Evolutionary conservation across 495 filamentous ascomycete species (phyloP), one percentile per base, ranked within the genome.

Genomic region (Penicillium ochrochloron): DNA sequence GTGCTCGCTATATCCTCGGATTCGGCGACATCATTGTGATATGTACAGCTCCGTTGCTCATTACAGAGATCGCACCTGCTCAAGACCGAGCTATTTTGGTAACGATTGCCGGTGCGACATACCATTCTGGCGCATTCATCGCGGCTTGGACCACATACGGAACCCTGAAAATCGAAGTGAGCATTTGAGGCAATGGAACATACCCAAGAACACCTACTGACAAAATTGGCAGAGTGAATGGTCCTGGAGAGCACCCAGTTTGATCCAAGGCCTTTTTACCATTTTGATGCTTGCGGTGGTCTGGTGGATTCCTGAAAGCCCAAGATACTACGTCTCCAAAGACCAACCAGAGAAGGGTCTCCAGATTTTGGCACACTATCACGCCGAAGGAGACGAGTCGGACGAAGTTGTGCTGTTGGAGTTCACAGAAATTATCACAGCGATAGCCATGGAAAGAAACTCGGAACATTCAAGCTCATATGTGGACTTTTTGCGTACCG

Each of bases 401-500:
- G 69, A 73, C 54, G 67, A 72, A 52, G 60, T 71, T 9, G 70
- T 76, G 5, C 73, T 70, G 33, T 52, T 71, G 29, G 76, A 80
- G 39, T 75, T 77, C 54, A 64, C 72, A n/a, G 73, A 78, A 44
- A 78, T 76, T 57, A 68, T 69, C 33, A 66, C 72, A 27, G 68
- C 78, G 9, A 71, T 81, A 29, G 66, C 63, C 1, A 60, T 74
- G 58, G 77, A 80, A 55, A 73, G 78, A 67, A 66, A 71, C 35
- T 66, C 70, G 29, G 75, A 81, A 51, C 68, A 70, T 58, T 73
- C 61, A 29, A 65, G 72, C 44, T 84, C 76, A 67, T 56, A 67
- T 39, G 23, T 52, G 50, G 87, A 90, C 64, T 87, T 91, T 78
- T 77, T 91, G 79, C 76, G 75, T 52, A 90, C 89, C 60, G 84